Base-by-base conservation (phyloP, 139 green algal genomes). In the Chlorella sorokiniana region DNA sequence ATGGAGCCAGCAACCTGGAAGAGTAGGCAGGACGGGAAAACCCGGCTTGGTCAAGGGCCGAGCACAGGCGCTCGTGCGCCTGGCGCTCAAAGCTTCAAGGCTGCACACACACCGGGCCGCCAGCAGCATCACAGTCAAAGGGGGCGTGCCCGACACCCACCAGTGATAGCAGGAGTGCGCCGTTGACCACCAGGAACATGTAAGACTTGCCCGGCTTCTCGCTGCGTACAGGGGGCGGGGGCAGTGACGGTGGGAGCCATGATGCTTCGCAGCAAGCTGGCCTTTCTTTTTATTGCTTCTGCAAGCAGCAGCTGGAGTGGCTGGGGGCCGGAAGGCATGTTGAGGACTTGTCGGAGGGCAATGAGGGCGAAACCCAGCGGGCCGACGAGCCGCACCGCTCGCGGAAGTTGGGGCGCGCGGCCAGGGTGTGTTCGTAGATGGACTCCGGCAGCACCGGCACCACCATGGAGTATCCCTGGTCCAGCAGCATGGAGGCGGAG, bases 391-490 rank as follows among this genome's bases (percentile, higher is more conserved):
- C 68, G 25, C 41, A 56, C 68, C 40, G 27, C 41, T 35, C 68
- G 23, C 41, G 25, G 73, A 79, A 79, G 73, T 79, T 68, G 52
- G 73, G 73, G 9, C 52, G 51, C 4, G 73, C 73, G 37, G 40
- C 52, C 35, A 79, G 52, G 6, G 52, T 69, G 73, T 79, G 73
- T 38, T 79, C 73, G 11, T 52, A 79, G 35, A 79, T 51, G 73
- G 8, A 31, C 27, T 8, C 7, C 2, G 73, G 73, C 37, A 69
- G 4, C 9, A 79, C 73, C 1, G 73, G 73, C 73, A 79, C 52
- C 73, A 52, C 73, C 73, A 79, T 44, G 73, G 25, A 41, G 54
- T 64, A 54, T 5, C 71, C 71, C 7, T 33, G 45, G 31, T 78
- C 71, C 71, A 78, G 71, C 71, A 78, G 45, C 71, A 78, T 76